phyloP scores from a whole-genome alignment of 495 filamentous ascomycete genomes.

The Penicillium argentinense region DNA sequence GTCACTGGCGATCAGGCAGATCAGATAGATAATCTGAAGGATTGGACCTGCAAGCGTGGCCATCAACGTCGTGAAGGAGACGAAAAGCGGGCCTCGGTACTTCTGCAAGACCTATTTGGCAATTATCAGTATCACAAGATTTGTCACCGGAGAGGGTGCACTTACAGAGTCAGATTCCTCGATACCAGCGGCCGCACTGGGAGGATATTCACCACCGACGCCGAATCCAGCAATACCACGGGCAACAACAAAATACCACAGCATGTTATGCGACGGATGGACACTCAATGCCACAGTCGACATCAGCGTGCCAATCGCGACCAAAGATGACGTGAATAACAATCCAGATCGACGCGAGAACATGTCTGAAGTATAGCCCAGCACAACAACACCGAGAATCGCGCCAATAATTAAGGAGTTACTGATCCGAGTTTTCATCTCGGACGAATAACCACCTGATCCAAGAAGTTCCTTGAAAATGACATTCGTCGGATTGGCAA shows the following conservation, averaged over 20 bases:
- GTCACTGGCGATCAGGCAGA: conserved; percentile 31
- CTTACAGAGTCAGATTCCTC: conserved; percentile 35
- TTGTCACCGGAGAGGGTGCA: not conserved
- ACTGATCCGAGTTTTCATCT: conserved; percentile 38
- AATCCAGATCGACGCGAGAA: conserved; percentile 30
- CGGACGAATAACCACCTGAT: conserved; percentile 23
- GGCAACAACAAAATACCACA: conserved; percentile 37
- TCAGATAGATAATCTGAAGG: conserved; percentile 35
- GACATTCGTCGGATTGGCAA: conserved; percentile 40
- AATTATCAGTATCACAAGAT: not conserved
- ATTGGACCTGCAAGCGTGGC: conserved; percentile 34
- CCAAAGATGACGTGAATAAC: conserved; percentile 34
- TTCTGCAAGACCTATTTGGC: conserved; percentile 19
- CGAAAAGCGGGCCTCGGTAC: conserved; percentile 34
- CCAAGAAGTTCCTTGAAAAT: conserved; percentile 37
- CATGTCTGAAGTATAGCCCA: conserved; percentile 37
- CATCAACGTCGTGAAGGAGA: conserved; percentile 39
- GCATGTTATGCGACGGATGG: conserved; percentile 31
- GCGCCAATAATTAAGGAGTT: conserved; percentile 35
- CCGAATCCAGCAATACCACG: conserved; percentile 37
- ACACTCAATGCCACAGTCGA: conserved; percentile 34
- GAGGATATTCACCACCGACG: conserved; percentile 37
- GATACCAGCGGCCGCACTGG: conserved; percentile 33
- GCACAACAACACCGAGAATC: conserved; percentile 33
- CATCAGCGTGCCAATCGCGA: conserved; percentile 35